Base-by-base conservation (phyloP, 1,284 basidiomycete genomes). In the Trametes versicolor region DNA sequence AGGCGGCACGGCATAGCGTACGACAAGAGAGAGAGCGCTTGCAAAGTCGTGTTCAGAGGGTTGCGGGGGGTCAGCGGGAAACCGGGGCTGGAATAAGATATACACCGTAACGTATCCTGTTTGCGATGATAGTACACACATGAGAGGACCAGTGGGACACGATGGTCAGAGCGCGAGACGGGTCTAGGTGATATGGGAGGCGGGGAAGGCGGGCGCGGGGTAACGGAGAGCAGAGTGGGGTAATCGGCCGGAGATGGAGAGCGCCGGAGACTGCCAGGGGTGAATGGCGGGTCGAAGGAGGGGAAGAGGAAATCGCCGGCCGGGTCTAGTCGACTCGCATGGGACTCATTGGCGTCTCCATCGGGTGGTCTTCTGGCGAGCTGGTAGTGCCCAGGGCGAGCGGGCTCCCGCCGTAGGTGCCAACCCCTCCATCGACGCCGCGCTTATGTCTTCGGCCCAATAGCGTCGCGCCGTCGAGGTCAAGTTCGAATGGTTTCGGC, bases 401-500 rank as follows among this genome's bases (percentile, higher is more conserved):
- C 8, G 74, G 75, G 50, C 74, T 75, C 13, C 72, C 68, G 13
- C 64, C 65, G 45, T 64, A 56, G 23, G 62, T 58, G 23, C 67
- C 65, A 7, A 57, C 55, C 9, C 57, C 69, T 23, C 72, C 69
- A 3, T 70, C 75, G 21, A 72, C 74, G 50, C 73, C 78, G 23
- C 80, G 80, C 68, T 83, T 83, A 70, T 90, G 87, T 68, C 92
- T 80, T 64, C 92, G 80, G 19, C 93, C 94, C 2, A 98, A 83
- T 1, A 98, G 77, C 6, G 96, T 97, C 43, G 96, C 94, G 62
- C 86, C 89, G 71, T 92, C 87, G 59, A 98, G 81, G 74, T 95
- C 92, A 58, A 98, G 84, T 74, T 97, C 93, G 71, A 98, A 98
- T 1, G 81, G 80, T 34, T 70, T 71, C 25, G 63, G 41, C 1